Evolutionary conservation across 306 rosid genomes (phyloP).

Genomic region (Cucurbita argyrosperma): DNA sequence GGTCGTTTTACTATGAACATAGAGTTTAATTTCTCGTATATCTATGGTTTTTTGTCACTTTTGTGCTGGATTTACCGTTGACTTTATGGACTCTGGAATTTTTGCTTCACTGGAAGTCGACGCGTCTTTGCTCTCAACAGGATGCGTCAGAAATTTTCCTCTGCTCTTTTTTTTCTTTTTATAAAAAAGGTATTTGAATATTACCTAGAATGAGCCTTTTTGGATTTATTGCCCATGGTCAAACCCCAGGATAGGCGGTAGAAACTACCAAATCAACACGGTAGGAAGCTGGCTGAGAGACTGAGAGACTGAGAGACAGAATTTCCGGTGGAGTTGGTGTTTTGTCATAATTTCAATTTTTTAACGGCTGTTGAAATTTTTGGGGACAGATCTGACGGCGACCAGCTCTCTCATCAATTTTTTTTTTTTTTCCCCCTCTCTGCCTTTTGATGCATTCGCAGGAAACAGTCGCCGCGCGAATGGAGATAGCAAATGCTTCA

Average conservation of each 20-base stretch:
- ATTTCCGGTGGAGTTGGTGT: background rate
- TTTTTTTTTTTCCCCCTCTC: background rate
- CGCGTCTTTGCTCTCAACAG: background rate
- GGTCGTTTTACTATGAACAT: background rate
- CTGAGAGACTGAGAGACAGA: background rate
- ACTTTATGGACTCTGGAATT: background rate
- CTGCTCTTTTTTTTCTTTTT: background rate
- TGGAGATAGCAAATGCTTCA: conserved; percentile 41
- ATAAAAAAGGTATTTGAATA: background rate
- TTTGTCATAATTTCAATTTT: background rate
- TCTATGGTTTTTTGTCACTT: background rate
- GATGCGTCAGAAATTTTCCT: background rate
- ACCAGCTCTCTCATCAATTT: conserved; percentile 5
- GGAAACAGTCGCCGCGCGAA: conserved; percentile 23
- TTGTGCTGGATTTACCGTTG: background rate
- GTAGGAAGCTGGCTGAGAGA: background rate
- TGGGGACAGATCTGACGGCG: conserved; percentile 30
- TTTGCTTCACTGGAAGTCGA: background rate
- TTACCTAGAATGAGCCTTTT: background rate
- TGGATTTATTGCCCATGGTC: background rate
- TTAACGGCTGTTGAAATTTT: conserved; percentile 12
- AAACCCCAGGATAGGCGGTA: background rate
- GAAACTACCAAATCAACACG: background rate
- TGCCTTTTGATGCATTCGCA: conserved; percentile 6
- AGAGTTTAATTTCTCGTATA: background rate